Base-by-base conservation (phyloP, 2,329 filamentous ascomycete species). In the Sclerotinia minor region DNA sequence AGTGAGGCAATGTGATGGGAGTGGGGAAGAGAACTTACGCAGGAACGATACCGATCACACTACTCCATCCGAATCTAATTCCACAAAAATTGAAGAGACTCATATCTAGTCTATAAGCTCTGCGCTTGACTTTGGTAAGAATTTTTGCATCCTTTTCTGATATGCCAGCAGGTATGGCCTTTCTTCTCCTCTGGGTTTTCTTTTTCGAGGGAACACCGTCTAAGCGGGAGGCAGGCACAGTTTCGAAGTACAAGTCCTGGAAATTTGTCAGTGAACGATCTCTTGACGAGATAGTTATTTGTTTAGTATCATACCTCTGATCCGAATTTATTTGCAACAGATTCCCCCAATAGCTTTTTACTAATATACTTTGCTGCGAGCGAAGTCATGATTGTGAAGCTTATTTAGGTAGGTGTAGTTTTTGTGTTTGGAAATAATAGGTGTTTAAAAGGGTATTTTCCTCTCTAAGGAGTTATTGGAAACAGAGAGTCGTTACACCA, bases 201-300 rank as follows among this genome's bases (percentile, higher is more conserved):
- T 87, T 88, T 47, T 79, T 70, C 3, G 78, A 84, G 35, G 88
- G 87, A 65, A 83, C 86, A 69, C 88, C 87, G 72, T 87, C 81
- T 53, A 91, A 82, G 71, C 87, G 85, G 11, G 90, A 91, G 53
- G 94, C 89, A 29, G 89, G 88, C 47, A 97, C 88, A 73, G 88
- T 84, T 78, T 96, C 92, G 75, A 94, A 96, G 81, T 93, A 97
- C 7, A 94, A 93, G 77, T 98, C 94, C 92, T 97, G 75, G 17
- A 61, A 45, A 53, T 53, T 32, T 58, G 52, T 72, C 66, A 72
- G 65, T 11, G 2, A 66, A 55, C 53, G 35, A 49, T 52, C 6
- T 73, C 38, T 13, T 58, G 26, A 24, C 19, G 45, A 50, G 32
- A 54, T 19, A 13, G 35, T 72, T 66, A 7, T 41, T 32, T 63